Conservation (phyloP, 2,329 filamentous ascomycete genomes). For the Diplodia sapinea region DNA sequence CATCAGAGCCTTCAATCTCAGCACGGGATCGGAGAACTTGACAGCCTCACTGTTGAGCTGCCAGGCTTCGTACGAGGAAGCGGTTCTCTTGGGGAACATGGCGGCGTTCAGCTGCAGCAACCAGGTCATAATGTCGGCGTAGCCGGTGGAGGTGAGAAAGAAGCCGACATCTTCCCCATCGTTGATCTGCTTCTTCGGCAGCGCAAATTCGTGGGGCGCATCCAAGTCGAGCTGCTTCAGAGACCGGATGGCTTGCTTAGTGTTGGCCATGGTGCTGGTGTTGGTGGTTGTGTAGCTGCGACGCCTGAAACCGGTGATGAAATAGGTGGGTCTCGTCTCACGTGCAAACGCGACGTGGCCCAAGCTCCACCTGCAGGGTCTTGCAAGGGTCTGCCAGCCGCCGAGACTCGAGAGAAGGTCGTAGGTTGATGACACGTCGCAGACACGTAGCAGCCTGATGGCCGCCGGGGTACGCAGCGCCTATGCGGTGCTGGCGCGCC, state of each 20-base stretch:
- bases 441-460: not conserved
- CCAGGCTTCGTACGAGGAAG: conserved; percentile 60
- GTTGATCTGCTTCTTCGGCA: conserved; percentile 81
- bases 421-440: not conserved
- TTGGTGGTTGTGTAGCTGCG: conserved; percentile 9
- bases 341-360: conserved; percentile 30
- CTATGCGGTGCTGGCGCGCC: not conserved
- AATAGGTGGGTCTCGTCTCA: conserved; percentile 21
- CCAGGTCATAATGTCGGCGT: conserved; percentile 85
- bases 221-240: conserved; percentile 38
- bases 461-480: not conserved
- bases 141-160: conserved; percentile 82
- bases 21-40: conserved; percentile 63
- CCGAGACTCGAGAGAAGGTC: not conserved
- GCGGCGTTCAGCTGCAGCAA: conserved; percentile 88
- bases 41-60: conserved; percentile 51
- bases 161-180: conserved; percentile 79
- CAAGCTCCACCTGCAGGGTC: conserved; percentile 26
- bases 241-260: conserved; percentile 33
- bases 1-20: conserved; percentile 70
- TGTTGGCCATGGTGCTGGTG: conserved; percentile 26
- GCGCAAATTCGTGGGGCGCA: conserved; percentile 58
- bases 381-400: conserved; percentile 6
- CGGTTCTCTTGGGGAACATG: conserved; percentile 71
- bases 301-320: conserved; percentile 20